Evolutionary conservation across 2,329 filamentous ascomycete species (phyloP), one percentile per base, ranked within the genome.

Genomic region (Xylariaceae sp.): DNA sequence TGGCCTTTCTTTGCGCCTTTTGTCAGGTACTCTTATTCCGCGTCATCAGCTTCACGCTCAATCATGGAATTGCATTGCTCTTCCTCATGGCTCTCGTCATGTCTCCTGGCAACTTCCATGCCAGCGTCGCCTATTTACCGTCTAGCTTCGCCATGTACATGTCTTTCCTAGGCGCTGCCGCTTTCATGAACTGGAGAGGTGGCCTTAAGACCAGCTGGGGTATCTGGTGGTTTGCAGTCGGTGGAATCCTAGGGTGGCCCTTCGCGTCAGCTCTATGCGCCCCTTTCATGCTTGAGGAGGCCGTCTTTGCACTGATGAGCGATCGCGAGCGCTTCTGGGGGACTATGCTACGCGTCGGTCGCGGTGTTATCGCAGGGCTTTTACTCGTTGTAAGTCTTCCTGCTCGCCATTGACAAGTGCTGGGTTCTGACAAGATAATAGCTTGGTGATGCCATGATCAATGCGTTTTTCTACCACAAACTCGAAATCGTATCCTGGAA

Each of bases 141-240:
- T 96, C 91, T 6, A 96, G 88, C 70, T 99, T 99, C 67, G 88
- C 94, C 67, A 99, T 99, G 94, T 96, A 95, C 70, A 88, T 85
- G 56, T 85, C 84, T 11, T 94, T 94, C 79, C 76, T 97, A 6
- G 94, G 91, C 8, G 83, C 91, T 53, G 82, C 91, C 1, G 84
- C 89, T 0, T 99, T 97, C 71, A 87, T 99, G 81, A 89, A 96
- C 71, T 94, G 89, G 86, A 81, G 81, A 39, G 86, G 85, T 26
- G 88, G 89, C 0, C 75, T 91, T 45, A 89, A 86, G 70, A 95
- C 89, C 0, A 85, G 88, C 0, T 80, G 84, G 67, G 94, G 89
- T 39, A 90, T 99, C 58, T 87, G 89, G 71, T 96, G 89, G 86
- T 95, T 97, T 67, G 90, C 89, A 11, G 74, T 90, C 6, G 94